Evolutionary conservation across 164 flowering plant species (phyloP).

Genomic region (Vitis rupestris): DNA sequence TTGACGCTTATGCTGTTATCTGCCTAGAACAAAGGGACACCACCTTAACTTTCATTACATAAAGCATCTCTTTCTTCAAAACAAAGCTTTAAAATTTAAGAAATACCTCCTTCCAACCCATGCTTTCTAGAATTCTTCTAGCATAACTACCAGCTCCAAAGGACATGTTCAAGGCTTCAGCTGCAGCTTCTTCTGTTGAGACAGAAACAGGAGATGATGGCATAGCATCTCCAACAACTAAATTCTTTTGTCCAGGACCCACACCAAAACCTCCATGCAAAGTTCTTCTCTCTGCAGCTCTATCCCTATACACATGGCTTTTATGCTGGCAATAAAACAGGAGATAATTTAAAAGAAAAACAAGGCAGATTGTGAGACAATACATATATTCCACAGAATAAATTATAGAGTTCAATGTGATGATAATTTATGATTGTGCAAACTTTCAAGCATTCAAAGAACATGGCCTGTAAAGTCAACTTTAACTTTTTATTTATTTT

Average conservation of each 20-base stretch:
- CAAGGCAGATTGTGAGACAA: background rate
- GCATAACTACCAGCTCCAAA: slow-evolving; percentile 91
- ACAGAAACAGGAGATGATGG: slow-evolving; percentile 32
- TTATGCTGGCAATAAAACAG: slow-evolving; percentile 32
- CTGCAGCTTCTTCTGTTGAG: slow-evolving; percentile 54
- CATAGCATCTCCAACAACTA: slow-evolving; percentile 13
- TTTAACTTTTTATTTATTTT: background rate
- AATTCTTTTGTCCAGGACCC: slow-evolving; percentile 86
- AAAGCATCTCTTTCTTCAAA: background rate
- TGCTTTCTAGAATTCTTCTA: slow-evolving; percentile 66
- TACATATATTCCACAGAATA: background rate
- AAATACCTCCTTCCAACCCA: slow-evolving; percentile 99
- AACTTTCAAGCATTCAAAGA: background rate
- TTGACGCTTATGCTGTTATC: too few species aligned
- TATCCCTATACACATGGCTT: slow-evolving; percentile 55
- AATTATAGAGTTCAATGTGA: too few species aligned
- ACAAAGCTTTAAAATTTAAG: background rate
- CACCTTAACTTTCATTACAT: background rate
- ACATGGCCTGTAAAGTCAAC: background rate
- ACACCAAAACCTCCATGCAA: slow-evolving; percentile 86
- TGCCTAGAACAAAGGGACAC: too few species aligned
- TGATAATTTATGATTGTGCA: background rate
- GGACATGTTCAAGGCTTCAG: slow-evolving; percentile 71
- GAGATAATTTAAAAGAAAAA: background rate
- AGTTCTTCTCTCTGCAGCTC: slow-evolving; percentile 94